phyloP scores from a whole-genome alignment of 1,284 basidiomycete species.

The Ceratobasidium sp. region DNA sequence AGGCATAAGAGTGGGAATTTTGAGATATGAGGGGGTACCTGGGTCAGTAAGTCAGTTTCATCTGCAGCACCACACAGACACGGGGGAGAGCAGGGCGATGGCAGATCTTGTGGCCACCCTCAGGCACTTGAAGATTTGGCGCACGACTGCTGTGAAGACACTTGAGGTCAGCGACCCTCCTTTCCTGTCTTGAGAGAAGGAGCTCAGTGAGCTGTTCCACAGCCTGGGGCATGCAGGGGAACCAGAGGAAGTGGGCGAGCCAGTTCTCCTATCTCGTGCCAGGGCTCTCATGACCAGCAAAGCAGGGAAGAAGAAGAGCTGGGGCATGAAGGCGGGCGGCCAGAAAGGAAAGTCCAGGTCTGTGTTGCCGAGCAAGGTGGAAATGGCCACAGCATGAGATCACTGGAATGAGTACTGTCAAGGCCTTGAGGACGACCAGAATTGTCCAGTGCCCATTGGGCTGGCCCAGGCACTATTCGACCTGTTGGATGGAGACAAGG shows the following conservation, averaged over 20 bases:
- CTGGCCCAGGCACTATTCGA: not conserved
- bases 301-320: not conserved
- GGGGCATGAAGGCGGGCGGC: not conserved
- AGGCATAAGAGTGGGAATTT: no score
- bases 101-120: not conserved
- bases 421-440: not conserved
- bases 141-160: not conserved
- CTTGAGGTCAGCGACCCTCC: not conserved
- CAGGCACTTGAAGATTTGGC: not conserved
- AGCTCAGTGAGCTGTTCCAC: not conserved
- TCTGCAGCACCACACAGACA: no score
- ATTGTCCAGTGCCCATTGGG: not conserved
- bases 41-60: no score
- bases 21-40: no score
- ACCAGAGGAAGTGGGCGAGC: not conserved
- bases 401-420: slow-evolving; percentile 10
- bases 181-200: not conserved
- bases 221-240: not conserved
- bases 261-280: not conserved
- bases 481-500: not conserved
- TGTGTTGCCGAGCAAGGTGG: not conserved
- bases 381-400: not conserved
- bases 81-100: not conserved
- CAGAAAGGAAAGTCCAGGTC: not conserved
- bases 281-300: not conserved